Base-by-base conservation (phyloP, 1,284 basidiomycete species). In the Leucoagaricus sp. region DNA sequence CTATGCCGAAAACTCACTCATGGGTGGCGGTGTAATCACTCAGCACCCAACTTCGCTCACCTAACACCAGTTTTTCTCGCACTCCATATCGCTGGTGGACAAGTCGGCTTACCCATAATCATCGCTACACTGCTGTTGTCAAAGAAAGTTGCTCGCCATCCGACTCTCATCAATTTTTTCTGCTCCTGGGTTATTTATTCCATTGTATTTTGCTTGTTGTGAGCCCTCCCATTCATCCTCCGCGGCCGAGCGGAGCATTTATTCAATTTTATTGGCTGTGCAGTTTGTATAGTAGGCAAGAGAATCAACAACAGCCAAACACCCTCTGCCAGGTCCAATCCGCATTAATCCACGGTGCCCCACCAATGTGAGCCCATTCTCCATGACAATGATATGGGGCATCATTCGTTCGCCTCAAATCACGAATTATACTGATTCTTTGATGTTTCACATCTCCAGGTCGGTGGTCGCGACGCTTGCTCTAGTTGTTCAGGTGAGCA, bases 101-200 rank as follows among this genome's bases (percentile, higher is more conserved):
- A 83, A 50, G 65, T 83, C 40, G 71, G 78, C 36, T 68, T 84
- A 10, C 78, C 80, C 5, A 63, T 81, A 21, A 73, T 84, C 41
- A 68, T 82, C 36, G 63, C 72, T n/a, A 83, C 79, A 12, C 75
- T 78, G 52, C 62, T 78, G 29, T 59, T 78, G 52, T 72, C 75
- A 47, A 77, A 72, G 57, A 71, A 71, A 33, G 66, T 78, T 23
- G 60, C 63, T 19, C 75, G 77, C 58, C 78, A 79, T 60, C 75
- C 78, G 0, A 76, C 76, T 2, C 67, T 84, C 58, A 68, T 83
- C 61, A 84, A 81, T 59, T 75, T 84, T 48, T 84, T 81, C 60
- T 62, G 76, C 44, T 75, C 77, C 47, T 82, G 81, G 80, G 74
- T 81, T 12, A 60, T 85, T 42, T 83, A 79, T 64, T 84, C 83